Base-by-base conservation (phyloP, 106 monocot genomes). In the Dendrobium catenatum region DNA sequence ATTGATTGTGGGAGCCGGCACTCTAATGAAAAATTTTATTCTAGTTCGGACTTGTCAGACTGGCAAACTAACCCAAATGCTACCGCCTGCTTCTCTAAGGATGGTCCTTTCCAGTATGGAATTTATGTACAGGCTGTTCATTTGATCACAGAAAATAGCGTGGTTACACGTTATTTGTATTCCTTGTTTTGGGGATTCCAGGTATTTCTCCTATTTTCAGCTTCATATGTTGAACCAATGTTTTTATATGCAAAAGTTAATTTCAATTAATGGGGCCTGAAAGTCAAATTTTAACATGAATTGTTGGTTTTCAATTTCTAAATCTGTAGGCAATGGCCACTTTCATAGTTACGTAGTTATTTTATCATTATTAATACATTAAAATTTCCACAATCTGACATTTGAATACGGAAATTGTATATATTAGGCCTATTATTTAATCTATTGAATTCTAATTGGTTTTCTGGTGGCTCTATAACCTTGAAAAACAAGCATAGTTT, bases 121-220 rank as follows among this genome's bases (percentile, higher is more conserved):
- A 90, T 90, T 75, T 90, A 90, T 80, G 4, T 42, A 33, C 82
- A 81, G 41, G 73, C 59, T 77, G 77, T 84, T 79, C 0, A 55
- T 48, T 58, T 90, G 10, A 83, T 81, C 5, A 73, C 79, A 49
- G n/a, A 79, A 46, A 8, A 56, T 29, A 84, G 81, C 33, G n/a
- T 88, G 18, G 68, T 81, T 27, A 76, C 55, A 55, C 83, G 87
- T 67, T 90, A 90, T 56, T 72, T 88, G 81, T 87, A 87, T 85
- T 90, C 87, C 42, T 78, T 87, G 33, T 85, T 85, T 76, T 90
- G 90, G 90, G 90, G 90, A 22, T 90, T 90, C 37, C 90, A 83
- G 90, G 90, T 90, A n/a, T 42, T 74, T 74, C 70, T 74, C n/a
- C 9, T 74, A 72, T 72, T 41, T 72, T 40, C 15, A 17, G 72